Conservation (phyloP, 192 early-diverging fungal genomes). For the Linnemannia exigua region DNA sequence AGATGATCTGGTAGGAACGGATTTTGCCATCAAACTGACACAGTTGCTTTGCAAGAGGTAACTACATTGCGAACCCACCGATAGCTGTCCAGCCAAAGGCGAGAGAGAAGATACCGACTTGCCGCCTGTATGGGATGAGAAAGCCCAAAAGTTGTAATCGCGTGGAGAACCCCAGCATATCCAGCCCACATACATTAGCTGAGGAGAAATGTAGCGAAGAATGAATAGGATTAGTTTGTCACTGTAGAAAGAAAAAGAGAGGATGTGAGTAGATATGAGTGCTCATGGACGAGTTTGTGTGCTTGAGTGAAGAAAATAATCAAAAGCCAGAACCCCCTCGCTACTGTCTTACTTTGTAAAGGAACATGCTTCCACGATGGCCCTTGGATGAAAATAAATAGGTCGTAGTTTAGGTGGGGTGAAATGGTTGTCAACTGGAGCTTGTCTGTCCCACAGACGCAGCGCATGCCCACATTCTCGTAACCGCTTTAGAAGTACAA, state of each 20-base stretch:
- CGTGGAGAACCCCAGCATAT: conserved; percentile 43
- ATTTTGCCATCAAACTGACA: conserved; percentile 72
- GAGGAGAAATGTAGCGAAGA: conserved; percentile 35
- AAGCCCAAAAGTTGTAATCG: conserved; percentile 33
- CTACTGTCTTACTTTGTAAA: conserved; percentile 26
- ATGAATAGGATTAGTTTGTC: conserved; percentile 49
- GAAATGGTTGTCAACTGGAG: no score
- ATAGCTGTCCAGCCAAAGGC: conserved; percentile 76
- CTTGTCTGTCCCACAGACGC: no score
- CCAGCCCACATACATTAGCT: conserved; percentile 40
- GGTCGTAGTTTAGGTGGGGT: no score
- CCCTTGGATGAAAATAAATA: no score
- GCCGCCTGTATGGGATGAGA: conserved; percentile 62
- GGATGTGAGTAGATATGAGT: no score
- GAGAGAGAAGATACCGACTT: conserved; percentile 73
- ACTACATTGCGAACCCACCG: conserved; percentile 20
- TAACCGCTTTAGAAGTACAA: no score
- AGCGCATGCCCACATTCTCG: no score
- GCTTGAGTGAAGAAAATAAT: no score
- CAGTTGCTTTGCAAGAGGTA: conserved; percentile 64
- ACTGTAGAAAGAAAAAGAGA: no score
- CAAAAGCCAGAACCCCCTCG: no score
- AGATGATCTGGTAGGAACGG: conserved; percentile 74
- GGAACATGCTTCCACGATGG: conserved; percentile 54
- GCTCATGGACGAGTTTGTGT: no score